A percentile compares a stretch with the other conserved stretches of the same genome.
These are phyloP conservation scores for Gossypium bickii DNA, from an alignment of 345 rosid genomes.

Conservation along the genomic window DNA sequence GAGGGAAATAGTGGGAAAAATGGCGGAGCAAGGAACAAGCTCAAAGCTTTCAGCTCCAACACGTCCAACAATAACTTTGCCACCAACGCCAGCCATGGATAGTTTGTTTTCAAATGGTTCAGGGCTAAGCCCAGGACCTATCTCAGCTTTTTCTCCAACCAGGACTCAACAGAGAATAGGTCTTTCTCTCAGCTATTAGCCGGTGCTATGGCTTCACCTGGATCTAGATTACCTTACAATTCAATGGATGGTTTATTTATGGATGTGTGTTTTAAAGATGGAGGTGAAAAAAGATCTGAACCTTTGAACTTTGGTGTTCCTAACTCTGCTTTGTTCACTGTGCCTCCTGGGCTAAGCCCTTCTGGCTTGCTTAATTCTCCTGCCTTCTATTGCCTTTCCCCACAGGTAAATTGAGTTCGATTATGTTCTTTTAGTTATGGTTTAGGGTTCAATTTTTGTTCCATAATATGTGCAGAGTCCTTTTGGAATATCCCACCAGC, in stretches of 20 bases:
- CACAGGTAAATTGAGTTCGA: constrained; percentile 45
- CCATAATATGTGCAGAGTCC: constrained; percentile 50
- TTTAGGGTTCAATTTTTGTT: constrained; percentile 16
- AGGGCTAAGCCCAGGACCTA: constrained; percentile 75
- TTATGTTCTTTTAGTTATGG: constrained; percentile 8
- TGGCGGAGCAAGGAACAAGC: constrained; percentile 37
- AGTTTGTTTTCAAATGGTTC: constrained; percentile 42
- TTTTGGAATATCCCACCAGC: constrained; percentile 79
- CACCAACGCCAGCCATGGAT: constrained; percentile 56
- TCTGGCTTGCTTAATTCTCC: constrained; percentile 80
- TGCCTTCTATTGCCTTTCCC: constrained; percentile 62
- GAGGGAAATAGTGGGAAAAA: constrained; percentile 15
- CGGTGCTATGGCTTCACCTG: constrained; percentile 83
- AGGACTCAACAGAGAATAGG: constrained; percentile 41
- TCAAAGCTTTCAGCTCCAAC: constrained; percentile 30
- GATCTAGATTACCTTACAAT: constrained; percentile 22
- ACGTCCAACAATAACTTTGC: constrained; percentile 66
- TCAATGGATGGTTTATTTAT: constrained; percentile 13
- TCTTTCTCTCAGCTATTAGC: constrained; percentile 91
- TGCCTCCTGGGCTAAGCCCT: constrained; percentile 90
- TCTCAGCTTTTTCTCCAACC: constrained; percentile 75
- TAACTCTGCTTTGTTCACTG: constrained; percentile 54
- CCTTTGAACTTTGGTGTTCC: constrained; percentile 45
- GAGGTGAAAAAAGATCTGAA: constrained; percentile 33
- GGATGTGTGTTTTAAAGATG: constrained; percentile 33